Percentiles rank a stretch among this genome's conserved stretches.
Conservation (phyloP, 2,329 filamentous ascomycete genomes). For the Triangularia setosa region DNA sequence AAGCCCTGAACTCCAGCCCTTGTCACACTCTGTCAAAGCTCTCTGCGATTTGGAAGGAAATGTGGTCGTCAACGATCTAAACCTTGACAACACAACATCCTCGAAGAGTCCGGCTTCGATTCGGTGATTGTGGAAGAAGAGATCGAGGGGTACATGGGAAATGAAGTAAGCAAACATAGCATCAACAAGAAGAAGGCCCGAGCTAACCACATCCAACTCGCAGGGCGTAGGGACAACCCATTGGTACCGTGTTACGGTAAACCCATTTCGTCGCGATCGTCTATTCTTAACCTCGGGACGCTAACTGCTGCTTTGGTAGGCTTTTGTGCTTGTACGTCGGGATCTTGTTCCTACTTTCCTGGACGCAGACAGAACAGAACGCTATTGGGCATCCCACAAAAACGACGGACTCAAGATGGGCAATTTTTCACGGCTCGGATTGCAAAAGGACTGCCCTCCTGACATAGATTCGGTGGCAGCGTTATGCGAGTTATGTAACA, state of each 20-base stretch:
- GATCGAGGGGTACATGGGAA: slow-evolving; percentile 29
- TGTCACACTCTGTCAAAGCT: too few relatives aligned
- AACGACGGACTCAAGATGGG: too few relatives aligned
- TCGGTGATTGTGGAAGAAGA: slow-evolving; percentile 14
- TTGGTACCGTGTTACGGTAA: slow-evolving; percentile 8
- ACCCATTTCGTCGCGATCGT: neutral
- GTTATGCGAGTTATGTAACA: too few relatives aligned
- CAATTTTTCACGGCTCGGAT: too few relatives aligned
- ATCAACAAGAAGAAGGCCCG: neutral
- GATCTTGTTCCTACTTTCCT: neutral
- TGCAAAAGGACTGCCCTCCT: too few relatives aligned
- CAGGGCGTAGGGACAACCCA: slow-evolving; percentile 3
- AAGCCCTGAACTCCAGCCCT: too few relatives aligned
- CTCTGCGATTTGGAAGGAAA: neutral
- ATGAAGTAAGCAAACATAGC: slow-evolving; percentile 22
- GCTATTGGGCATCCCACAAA: too few relatives aligned
- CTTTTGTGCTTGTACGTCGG: neutral
- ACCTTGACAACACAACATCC: neutral
- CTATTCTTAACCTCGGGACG: neutral
- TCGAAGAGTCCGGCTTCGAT: neutral
- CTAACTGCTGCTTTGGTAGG: neutral
- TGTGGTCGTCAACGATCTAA: too few relatives aligned
- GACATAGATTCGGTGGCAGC: too few relatives aligned
- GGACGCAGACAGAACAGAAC: too few relatives aligned
- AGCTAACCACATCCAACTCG: neutral